These are phyloP conservation scores for Eimeria necatrix DNA, from an alignment of 169 alveolate species.

Conservation along the genomic window DNA sequence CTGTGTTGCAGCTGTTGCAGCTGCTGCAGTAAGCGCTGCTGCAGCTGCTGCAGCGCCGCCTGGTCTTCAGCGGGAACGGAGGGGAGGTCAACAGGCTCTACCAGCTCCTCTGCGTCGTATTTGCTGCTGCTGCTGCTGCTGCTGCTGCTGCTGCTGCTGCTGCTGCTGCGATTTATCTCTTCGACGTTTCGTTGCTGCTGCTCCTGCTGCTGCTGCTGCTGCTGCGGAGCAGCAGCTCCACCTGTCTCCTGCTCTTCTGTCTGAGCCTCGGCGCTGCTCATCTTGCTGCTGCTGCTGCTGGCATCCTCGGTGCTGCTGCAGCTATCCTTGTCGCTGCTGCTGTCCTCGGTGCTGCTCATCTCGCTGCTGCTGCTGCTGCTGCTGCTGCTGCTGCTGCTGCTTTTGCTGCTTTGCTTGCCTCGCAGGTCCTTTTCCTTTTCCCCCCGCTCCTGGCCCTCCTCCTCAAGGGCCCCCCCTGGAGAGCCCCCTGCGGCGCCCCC, in stretches of 20 bases:
- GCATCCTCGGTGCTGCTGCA: neutral
- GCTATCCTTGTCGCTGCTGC: no score
- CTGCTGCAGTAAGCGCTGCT: neutral
- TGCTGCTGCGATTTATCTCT: no score
- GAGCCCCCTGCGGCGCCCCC: neutral
- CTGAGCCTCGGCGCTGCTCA: neutral
- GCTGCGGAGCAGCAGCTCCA: neutral
- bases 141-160: neutral
- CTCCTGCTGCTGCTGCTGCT: neutral
- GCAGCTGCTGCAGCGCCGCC: neutral
- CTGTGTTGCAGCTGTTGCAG: conserved; percentile 25
- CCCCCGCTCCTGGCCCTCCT: neutral
- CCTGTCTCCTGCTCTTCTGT: neutral
- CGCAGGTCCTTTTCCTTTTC: neutral
- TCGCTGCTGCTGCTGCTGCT: neutral
- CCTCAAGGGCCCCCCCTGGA: neutral
- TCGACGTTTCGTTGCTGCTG: neutral
- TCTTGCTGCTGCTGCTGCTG: neutral
- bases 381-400: neutral
- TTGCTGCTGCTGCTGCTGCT: neutral
- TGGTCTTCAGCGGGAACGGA: neutral
- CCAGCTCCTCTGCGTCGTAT: neutral
- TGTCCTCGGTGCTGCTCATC: no score
- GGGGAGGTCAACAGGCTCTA: neutral
- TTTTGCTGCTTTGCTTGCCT: neutral